Conservation (phyloP, 768 basidiomycete genomes). For the Lactarius akahatsu region DNA sequence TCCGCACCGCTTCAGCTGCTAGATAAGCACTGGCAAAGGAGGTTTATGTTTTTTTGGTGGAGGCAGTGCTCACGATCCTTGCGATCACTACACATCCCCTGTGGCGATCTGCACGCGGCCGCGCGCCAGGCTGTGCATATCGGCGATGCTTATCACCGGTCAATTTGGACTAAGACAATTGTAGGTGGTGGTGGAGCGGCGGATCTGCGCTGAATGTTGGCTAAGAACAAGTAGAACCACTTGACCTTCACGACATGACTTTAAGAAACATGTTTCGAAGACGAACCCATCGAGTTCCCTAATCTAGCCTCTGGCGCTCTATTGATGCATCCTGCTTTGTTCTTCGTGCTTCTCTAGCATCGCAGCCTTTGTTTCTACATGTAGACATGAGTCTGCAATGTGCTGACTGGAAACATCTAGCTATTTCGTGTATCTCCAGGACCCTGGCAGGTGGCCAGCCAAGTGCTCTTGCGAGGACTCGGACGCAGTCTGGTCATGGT, state of each 20-base stretch:
- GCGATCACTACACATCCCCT: neutral
- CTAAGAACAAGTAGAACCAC: neutral
- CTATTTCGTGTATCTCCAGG: neutral
- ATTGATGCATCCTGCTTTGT: neutral
- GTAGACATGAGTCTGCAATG: neutral
- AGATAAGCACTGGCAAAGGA: neutral
- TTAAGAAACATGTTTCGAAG: slow-evolving; percentile 1
- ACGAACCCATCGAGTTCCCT: neutral
- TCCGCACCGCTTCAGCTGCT: neutral
- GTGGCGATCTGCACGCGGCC: slow-evolving; percentile 9
- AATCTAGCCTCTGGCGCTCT: slow-evolving; percentile 6
- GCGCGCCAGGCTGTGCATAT: slow-evolving; percentile 5
- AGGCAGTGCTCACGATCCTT: neutral
- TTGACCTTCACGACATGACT: neutral
- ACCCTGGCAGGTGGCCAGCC: slow-evolving; percentile 13
- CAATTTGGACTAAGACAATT: neutral
- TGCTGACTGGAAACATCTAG: neutral
- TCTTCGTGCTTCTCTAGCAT: slow-evolving; percentile 14
- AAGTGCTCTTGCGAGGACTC: neutral
- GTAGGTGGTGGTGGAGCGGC: neutral
- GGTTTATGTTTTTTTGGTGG: neutral
- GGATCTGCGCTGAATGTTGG: neutral
- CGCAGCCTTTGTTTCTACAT: slow-evolving; percentile 7
- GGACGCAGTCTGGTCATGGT: neutral
- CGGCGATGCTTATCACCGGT: slow-evolving; percentile 12